These are phyloP conservation scores for Bolboschoenoplectus hybrid DNA, from an alignment of 202 grass and related monocot genomes.

Conservation along the genomic window DNA sequence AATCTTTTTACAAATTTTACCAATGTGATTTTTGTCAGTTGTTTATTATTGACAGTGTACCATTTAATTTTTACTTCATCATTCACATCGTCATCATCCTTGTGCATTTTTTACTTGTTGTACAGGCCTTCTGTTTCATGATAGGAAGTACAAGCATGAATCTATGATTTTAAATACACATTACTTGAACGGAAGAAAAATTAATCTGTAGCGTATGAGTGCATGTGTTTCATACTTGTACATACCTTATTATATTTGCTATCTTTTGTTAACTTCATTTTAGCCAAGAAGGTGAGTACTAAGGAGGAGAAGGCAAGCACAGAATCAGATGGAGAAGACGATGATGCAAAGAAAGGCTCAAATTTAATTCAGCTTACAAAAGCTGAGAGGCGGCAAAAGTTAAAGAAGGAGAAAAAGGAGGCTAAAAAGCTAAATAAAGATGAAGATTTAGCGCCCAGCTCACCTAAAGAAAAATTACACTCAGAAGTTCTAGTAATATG, in stretches of 20 bases:
- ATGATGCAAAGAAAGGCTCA: conserved; percentile 38
- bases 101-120: conserved; percentile 8
- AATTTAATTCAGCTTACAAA: conserved; percentile 50
- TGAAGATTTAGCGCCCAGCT: conserved; percentile 32
- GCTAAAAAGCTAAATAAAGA: conserved; percentile 55
- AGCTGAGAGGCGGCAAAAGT: conserved; percentile 49
- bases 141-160: neutral
- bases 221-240: conserved; percentile 16
- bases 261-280: neutral
- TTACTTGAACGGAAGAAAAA: conserved; percentile 18
- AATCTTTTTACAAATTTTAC: neutral
- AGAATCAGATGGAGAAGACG: conserved; percentile 46
- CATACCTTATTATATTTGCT: conserved; percentile 16
- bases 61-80: neutral
- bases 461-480: conserved; percentile 60
- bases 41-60: neutral
- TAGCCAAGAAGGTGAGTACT: conserved; percentile 63
- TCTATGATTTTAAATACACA: conserved; percentile 1
- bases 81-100: neutral
- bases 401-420: conserved; percentile 64
- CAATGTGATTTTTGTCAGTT: neutral
- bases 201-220: neutral
- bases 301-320: conserved; percentile 33
- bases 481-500: conserved; percentile 77
- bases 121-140: neutral